Conservation (phyloP, 2,329 filamentous ascomycete species). For the Cercospora janseana region DNA sequence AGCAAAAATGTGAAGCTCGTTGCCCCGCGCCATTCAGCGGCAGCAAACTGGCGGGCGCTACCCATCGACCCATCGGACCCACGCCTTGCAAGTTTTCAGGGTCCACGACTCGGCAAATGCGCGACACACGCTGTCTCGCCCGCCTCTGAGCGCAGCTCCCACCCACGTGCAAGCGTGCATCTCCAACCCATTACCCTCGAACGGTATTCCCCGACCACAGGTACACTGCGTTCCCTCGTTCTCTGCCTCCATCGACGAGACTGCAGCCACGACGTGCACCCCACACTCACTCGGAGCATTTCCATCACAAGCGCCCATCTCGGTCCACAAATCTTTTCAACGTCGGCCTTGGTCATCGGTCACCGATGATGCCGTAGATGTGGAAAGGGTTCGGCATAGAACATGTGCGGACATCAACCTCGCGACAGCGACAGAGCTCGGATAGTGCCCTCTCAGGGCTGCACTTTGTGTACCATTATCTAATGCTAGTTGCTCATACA, state of each 20-base stretch:
- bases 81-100: background rate
- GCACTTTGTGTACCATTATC: constrained; percentile 1
- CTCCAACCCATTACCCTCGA: too few relatives aligned
- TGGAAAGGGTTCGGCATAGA: too few relatives aligned
- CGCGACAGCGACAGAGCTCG: too few relatives aligned
- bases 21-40: constrained; percentile 7
- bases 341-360: background rate
- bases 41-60: background rate
- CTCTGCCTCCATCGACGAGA: background rate
- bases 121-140: too few relatives aligned
- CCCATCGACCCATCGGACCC: background rate
- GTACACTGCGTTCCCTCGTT: too few relatives aligned
- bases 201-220: too few relatives aligned
- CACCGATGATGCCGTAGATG: too few relatives aligned
- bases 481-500: constrained; percentile 14
- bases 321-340: background rate
- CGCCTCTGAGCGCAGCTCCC: background rate
- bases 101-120: constrained; percentile 4
- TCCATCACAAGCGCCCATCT: too few relatives aligned
- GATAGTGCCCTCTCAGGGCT: too few relatives aligned
- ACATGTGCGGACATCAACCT: too few relatives aligned
- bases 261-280: background rate
- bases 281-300: background rate
- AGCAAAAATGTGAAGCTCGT: constrained; percentile 9
- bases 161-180: constrained; percentile 2